Base-by-base conservation (phyloP, 768 basidiomycete genomes). In the Harrya chromipes region DNA sequence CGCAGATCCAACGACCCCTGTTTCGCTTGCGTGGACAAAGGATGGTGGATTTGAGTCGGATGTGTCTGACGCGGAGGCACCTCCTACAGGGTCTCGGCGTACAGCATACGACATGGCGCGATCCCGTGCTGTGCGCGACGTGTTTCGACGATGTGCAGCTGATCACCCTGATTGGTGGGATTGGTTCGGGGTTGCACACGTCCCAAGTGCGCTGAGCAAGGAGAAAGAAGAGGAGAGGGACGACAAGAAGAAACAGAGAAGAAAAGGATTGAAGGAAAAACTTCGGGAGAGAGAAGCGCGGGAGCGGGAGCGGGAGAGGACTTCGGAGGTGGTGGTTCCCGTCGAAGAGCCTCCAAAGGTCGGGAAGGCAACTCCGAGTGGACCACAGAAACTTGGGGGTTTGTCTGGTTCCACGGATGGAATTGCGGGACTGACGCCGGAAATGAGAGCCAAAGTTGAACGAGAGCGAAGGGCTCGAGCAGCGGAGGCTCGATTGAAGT, bases 381-480 rank as follows among this genome's bases (percentile, higher is more conserved):
- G 80, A 0, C 79, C 87, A 13, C 77, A 84, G 65, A 84, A 79
- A 62, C 72, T 98, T 26, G 94, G 94, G 23, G 95, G 95, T 2
- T 72, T 75, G 4, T 72, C 80, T 23, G 81, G 81, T 20, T 77
- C 79, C n/a, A 57, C 64, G 40, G 80, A 85, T 44, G 80, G 83
- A 4, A 62, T 90, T 29, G 74, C 79, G 2, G 95, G 95, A 4
- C 68, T 98, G 62, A 93, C 87, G 4, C 81, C 89, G 6, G 97
- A 97, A 69, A 94, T 97, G 90, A 78, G 89, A 61, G 82, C 82
- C 17, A 85, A 80, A 66, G 83, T 99, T 16, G 93, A 97, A 70
- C 73, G 97, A 55, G 97, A 99, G 67, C 72, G 93, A 51, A 72
- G 97, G 46, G 95, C 94, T 19, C 75, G 94, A 53, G 95, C 97